Conservation (phyloP, 208 protist genomes). For the Crithidia bombi region DNA sequence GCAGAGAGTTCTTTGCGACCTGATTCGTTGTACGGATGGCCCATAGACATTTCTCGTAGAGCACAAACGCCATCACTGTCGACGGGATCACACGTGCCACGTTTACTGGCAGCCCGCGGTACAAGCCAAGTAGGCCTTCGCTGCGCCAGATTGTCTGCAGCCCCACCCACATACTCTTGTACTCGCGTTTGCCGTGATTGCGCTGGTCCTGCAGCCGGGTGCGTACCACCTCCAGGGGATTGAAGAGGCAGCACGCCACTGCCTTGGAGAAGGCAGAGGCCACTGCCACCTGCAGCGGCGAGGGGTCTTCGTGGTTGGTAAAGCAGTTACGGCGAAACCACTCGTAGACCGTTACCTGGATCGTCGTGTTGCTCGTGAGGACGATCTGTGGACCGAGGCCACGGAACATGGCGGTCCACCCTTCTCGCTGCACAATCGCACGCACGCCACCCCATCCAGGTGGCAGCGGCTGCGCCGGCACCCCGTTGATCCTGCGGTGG, state of each 20-base stretch:
- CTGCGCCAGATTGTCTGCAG: slow-evolving; percentile 75
- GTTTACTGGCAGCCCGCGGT: slow-evolving; percentile 83
- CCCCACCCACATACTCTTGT: slow-evolving; percentile 59
- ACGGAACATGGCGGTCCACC: slow-evolving; percentile 67
- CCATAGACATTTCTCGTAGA: slow-evolving; percentile 82
- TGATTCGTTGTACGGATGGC: slow-evolving; percentile 42
- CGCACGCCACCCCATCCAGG: slow-evolving; percentile 30
- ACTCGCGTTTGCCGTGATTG: slow-evolving; percentile 50
- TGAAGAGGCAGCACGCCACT: slow-evolving; percentile 67
- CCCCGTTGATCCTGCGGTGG: slow-evolving; percentile 24
- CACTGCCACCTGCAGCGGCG: slow-evolving; percentile 60
- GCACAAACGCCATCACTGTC: slow-evolving; percentile 77
- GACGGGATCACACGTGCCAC: slow-evolving; percentile 80
- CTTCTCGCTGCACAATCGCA: slow-evolving; percentile 56
- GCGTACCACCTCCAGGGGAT: slow-evolving; percentile 86
- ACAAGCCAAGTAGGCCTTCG: slow-evolving; percentile 74
- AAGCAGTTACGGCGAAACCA: slow-evolving; percentile 70
- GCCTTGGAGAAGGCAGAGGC: slow-evolving; percentile 78
- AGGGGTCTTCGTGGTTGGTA: slow-evolving; percentile 61
- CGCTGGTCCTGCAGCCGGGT: slow-evolving; percentile 79
- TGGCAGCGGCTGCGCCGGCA: slow-evolving; percentile 19
- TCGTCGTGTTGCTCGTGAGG: slow-evolving; percentile 74
- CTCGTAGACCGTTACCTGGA: slow-evolving; percentile 88
- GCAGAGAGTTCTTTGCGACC: slow-evolving; percentile 21
- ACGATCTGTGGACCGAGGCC: slow-evolving; percentile 80